Evolutionary conservation across 2,329 filamentous ascomycete species (phyloP).

Genomic region (Penicillium sp.): DNA sequence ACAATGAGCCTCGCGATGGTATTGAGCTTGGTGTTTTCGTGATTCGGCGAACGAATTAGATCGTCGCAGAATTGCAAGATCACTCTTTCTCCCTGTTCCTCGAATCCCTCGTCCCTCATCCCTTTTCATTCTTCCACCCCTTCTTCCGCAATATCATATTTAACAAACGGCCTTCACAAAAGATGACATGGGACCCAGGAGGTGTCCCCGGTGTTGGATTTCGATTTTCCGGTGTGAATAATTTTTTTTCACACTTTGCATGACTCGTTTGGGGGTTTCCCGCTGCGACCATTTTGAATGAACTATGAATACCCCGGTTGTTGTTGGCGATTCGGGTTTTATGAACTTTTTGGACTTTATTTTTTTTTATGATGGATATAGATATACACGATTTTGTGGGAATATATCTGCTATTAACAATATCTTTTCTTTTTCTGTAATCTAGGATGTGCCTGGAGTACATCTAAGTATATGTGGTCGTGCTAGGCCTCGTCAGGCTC

Average conservation of each 20-base stretch:
- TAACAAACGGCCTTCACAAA: conserved; percentile 13
- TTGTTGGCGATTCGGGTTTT: conserved; percentile 16
- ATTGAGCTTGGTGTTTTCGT: conserved; percentile 45
- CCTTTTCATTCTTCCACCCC: conserved; percentile 4
- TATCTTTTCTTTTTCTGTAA: neutral
- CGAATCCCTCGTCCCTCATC: neutral
- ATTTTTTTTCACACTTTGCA: conserved; percentile 3
- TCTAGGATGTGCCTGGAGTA: neutral
- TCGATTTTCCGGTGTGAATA: conserved; percentile 3
- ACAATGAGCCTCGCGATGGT: conserved; percentile 37
- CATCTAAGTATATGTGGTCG: neutral
- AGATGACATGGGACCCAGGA: conserved; percentile 5
- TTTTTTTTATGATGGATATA: conserved; percentile 14
- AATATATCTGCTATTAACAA: conserved; percentile 4
- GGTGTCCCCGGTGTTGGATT: conserved; percentile 17
- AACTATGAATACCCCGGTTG: conserved; percentile 29
- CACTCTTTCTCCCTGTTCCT: neutral
- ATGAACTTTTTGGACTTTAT: conserved; percentile 5
- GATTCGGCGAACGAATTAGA: conserved; percentile 37
- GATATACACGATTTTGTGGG: conserved; percentile 12
- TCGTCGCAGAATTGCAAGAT: neutral
- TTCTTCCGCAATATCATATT: conserved; percentile 13
- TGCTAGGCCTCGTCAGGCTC: neutral
- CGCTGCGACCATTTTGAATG: conserved; percentile 13
- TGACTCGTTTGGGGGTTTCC: conserved; percentile 17